phyloP scores from a whole-genome alignment of 2,329 filamentous ascomycete genomes.

The Diaporthe australafricana region DNA sequence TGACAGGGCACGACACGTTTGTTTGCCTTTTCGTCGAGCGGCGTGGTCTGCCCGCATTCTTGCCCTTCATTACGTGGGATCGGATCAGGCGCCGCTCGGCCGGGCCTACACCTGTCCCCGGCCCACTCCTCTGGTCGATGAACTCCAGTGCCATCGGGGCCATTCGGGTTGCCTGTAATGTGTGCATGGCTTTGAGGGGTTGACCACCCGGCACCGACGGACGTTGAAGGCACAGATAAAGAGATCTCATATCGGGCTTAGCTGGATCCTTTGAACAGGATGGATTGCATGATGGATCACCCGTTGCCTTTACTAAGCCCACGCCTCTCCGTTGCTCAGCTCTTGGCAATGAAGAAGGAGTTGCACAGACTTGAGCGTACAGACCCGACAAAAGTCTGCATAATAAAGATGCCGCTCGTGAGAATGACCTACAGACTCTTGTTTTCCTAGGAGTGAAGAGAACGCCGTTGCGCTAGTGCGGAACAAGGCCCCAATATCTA shows the following conservation, averaged over 20 bases:
- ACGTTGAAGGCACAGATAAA: not conserved
- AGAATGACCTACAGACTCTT: too few relatives aligned
- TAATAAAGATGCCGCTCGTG: too few relatives aligned
- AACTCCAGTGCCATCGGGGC: not conserved
- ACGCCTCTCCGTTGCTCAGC: not conserved
- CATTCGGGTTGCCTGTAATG: not conserved
- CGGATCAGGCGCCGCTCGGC: slow-evolving; percentile 41
- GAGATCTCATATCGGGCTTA: not conserved
- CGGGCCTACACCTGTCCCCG: not conserved
- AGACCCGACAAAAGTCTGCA: too few relatives aligned
- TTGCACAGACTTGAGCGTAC: too few relatives aligned
- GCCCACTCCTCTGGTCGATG: not conserved
- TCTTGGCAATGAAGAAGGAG: too few relatives aligned
- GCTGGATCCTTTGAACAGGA: not conserved
- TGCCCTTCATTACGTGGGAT: slow-evolving; percentile 42
- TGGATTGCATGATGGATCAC: not conserved
- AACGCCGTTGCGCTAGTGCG: not conserved
- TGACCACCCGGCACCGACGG: too few relatives aligned
- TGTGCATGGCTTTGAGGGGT: too few relatives aligned
- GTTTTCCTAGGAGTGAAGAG: not conserved
- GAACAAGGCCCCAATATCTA: not conserved
- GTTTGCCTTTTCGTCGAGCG: not conserved
- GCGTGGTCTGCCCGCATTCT: slow-evolving; percentile 38
- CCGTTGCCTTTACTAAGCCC: not conserved
- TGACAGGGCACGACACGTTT: not conserved